phyloP scores from a whole-genome alignment of 805 yeast genomes.

The Monosporozyma siamensis region DNA sequence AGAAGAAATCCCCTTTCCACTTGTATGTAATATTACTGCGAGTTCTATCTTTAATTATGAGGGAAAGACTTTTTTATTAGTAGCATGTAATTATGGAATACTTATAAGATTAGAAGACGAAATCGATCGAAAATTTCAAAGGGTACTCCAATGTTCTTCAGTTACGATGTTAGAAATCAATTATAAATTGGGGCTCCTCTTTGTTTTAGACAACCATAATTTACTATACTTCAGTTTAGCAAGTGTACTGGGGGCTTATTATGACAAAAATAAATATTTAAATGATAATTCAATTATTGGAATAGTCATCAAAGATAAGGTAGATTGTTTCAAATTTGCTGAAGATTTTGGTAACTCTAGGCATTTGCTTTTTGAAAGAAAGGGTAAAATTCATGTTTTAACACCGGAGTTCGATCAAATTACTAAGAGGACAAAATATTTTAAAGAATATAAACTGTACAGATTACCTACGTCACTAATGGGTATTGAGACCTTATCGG shows the following conservation, averaged over 20 bases:
- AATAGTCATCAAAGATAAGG: constrained; percentile 43
- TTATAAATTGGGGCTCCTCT: constrained; percentile 41
- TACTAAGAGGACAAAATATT: constrained; percentile 23
- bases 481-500: constrained; percentile 27
- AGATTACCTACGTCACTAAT: constrained; percentile 37
- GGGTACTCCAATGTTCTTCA: constrained; percentile 31
- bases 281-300: constrained; percentile 35
- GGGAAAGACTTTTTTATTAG: constrained; percentile 37
- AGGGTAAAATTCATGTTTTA: constrained; percentile 38
- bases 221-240: constrained; percentile 57
- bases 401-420: constrained; percentile 30
- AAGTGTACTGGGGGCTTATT: constrained; percentile 50
- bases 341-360: constrained; percentile 50
- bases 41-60: constrained; percentile 39
- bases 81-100: constrained; percentile 60
- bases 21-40: constrained; percentile 35
- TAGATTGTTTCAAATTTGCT: constrained; percentile 58
- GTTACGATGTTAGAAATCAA: constrained; percentile 49
- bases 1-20: constrained; percentile 3
- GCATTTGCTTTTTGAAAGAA: constrained; percentile 48
- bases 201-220: constrained; percentile 49
- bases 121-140: constrained; percentile 10
- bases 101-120: constrained; percentile 33
- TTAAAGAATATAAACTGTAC: constrained; percentile 46
- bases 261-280: constrained; percentile 31